Evolutionary conservation across 345 rosid species (phyloP), one percentile per base, ranked within the genome.

Genomic region (Pistacia atlantica): DNA sequence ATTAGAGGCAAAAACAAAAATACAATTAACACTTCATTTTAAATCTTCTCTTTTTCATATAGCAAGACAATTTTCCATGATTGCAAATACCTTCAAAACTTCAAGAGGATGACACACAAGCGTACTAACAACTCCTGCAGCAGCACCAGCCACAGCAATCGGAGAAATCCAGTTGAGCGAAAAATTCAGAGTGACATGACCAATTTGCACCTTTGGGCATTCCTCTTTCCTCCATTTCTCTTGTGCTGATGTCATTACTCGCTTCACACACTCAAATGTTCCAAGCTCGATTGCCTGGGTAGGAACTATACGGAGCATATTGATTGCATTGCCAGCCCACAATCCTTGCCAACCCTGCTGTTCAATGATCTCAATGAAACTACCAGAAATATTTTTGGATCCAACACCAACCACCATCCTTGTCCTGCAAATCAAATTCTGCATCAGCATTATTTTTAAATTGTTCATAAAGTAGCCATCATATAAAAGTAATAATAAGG

Each of bases 381-480:
- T 97, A 78, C 99, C 98, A 58, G 94, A 83, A 65, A 97, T 97
- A 81, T 81, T 83, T 85, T 77, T 94, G 31, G 98, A 89, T 78
- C 99, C 99, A 62, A 97, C 96, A 76, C 99, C 99, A 69, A 97
- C 99, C 79, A 97, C 88, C 97, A 97, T 94, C 82, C 97, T 92
- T 18, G 99, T 94, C 87, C 99, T 97, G 88, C 70, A 74, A 62
- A 65, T 72, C 70, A 72, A 11, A 76, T 11, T 22, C 72, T 14
- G 55, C 56, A 76, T 64, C 66, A 54, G 67, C 65, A 69, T 17
- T 37, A 49, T 1, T 12, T 14, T 61, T 25, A 42, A 10, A 65
- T 51, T 35, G 10, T 52, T 79, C 37, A 55, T 25, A 65, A n/a
- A 55, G 14, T 54, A 56, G 66, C 5, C 52, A 37, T 52, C n/a